Base-by-base conservation (phyloP, 2,329 filamentous ascomycete species). In the Sporothrix luriei region DNA sequence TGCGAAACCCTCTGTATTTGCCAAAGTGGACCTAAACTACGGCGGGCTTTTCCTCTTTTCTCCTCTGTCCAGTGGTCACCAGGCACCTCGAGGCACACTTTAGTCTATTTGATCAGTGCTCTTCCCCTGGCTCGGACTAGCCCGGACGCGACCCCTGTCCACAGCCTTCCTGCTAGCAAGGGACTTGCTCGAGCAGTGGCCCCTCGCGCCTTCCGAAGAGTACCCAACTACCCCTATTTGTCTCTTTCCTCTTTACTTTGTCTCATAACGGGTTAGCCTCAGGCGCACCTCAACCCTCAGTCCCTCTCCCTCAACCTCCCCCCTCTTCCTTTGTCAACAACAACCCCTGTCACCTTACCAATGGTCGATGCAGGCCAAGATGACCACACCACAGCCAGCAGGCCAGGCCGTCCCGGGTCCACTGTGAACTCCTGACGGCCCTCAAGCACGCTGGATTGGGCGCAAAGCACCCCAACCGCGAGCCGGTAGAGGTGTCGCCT, bases 91-190 rank as follows among this genome's bases (percentile, higher is more conserved):
- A 33, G 33, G 33, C 33, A 33, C 33, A 33, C 33, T 33, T 33
- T 33, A 6, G 29, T 4, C 29, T 33, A n/a, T 33, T 4, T 33
- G 7, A 33, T 33, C 4, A 33, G 33, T 29, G 5, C 26, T 38
- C 19, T 49, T 33, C 16, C 26, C 62, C 62, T 29, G 51, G 40
- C 19, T 66, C 46, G 62, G 62, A 51, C 62, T 66, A 38, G 48
- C 62, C 62, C 48, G 62, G 24, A 33, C 29, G n/a, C n/a, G 13
- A 38, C 46, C 48, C 43, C 19, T 51, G 46, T n/a, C 26, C 48
- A 66, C 48, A 66, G 62, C 61, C 62, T 24, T 66, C 59, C 46
- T 49, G 48, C 46, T 67, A 67, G 49, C 21, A 49, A 13, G 49
- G 7, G 49, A 54, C 65, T 55, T 54, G 21, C 10, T 29, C 13